These are phyloP conservation scores for Wickerhamomyces bovis DNA, from an alignment of 805 yeast genomes.

Conservation along the genomic window DNA sequence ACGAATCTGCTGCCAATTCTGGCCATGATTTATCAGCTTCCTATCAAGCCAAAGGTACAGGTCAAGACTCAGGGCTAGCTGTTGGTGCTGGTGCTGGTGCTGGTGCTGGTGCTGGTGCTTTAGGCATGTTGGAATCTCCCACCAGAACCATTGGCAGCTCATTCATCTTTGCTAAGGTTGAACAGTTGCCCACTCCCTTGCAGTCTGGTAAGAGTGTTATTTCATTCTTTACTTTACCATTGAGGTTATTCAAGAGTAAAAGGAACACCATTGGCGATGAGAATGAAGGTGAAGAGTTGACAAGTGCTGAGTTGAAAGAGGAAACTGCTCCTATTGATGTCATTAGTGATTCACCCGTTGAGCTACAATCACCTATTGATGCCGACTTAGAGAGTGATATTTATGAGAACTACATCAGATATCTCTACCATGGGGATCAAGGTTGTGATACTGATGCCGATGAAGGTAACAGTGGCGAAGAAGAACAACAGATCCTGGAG, in stretches of 20 bases:
- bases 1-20: slow-evolving; percentile 6
- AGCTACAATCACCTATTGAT: slow-evolving; percentile 1
- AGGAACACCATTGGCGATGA: background rate
- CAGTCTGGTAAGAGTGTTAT: background rate
- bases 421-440: slow-evolving; percentile 4
- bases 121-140: background rate
- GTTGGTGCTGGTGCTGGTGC: no score
- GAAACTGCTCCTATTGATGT: slow-evolving; percentile 4
- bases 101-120: background rate
- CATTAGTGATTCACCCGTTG: slow-evolving; percentile 10
- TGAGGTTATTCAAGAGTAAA: slow-evolving; percentile 4
- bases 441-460: slow-evolving; percentile 3
- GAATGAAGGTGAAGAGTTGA: background rate
- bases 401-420: slow-evolving; percentile 10
- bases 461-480: slow-evolving; percentile 1
- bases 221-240: slow-evolving; percentile 7
- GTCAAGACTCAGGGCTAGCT: background rate
- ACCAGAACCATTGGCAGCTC: slow-evolving; percentile 2
- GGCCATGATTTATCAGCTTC: background rate
- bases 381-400: slow-evolving; percentile 1
- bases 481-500: no score
- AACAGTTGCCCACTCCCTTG: slow-evolving; percentile 12
- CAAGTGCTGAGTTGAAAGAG: slow-evolving; percentile 7
- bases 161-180: slow-evolving; percentile 5
- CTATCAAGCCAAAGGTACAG: background rate